A percentile compares a stretch with the other conserved stretches of the same genome.
Conservation (phyloP, 2,329 filamentous ascomycete genomes). For the Stachybotrys chartarum region DNA sequence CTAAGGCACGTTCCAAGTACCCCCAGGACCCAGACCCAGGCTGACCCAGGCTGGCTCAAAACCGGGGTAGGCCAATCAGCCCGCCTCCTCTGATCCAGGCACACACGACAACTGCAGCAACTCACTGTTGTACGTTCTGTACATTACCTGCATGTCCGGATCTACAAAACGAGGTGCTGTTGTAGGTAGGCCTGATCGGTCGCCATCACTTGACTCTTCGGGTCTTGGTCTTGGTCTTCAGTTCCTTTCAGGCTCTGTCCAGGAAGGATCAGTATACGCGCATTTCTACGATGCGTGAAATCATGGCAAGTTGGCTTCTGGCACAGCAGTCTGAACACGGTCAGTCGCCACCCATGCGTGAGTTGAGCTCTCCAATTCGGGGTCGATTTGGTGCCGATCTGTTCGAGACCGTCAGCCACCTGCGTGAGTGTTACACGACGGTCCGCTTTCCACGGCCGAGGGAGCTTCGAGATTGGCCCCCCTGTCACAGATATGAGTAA, state of each 20-base stretch:
- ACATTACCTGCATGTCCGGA: too few species aligned
- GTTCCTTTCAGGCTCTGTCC: not conserved
- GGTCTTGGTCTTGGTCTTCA: too few species aligned
- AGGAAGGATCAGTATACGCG: not conserved
- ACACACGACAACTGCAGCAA: not conserved
- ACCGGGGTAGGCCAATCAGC: not conserved
- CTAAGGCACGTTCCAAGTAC: not conserved
- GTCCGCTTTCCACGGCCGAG: not conserved
- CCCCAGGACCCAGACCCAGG: not conserved
- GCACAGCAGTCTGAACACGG: not conserved
- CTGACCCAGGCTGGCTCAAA: not conserved
- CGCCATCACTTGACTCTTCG: too few species aligned
- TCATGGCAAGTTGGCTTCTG: not conserved
- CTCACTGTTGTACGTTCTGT: too few species aligned
- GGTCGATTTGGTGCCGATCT: not conserved
- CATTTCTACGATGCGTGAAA: not conserved
- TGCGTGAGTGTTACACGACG: not conserved
- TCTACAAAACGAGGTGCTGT: too few species aligned
- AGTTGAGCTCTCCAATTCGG: not conserved
- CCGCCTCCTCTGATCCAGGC: not conserved
- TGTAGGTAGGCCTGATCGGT: too few species aligned
- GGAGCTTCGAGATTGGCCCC: too few species aligned
- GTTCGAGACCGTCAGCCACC: not conserved
- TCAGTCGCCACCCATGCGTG: not conserved
- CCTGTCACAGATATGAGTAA: too few species aligned